Conservation (phyloP, 768 basidiomycete species). For the Holtermannia corniformis region DNA sequence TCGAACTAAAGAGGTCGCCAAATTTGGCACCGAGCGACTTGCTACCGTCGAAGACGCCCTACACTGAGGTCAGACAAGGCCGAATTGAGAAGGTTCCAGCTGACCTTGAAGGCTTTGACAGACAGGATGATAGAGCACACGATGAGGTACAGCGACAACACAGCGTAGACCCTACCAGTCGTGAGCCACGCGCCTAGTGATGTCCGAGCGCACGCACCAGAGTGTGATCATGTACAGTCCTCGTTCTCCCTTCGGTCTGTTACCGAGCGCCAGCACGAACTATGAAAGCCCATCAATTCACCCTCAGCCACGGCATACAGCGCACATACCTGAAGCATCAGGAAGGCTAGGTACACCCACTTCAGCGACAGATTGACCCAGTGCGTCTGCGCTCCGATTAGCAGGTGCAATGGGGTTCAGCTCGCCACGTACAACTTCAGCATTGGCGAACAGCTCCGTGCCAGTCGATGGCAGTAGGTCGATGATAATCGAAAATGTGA, state of each 20-base stretch:
- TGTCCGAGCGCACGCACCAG: constrained; percentile 8
- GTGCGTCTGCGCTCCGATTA: constrained; percentile 54
- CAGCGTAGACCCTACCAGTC: constrained; percentile 66
- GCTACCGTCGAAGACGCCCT: constrained; percentile 31
- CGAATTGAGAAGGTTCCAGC: constrained; percentile 22
- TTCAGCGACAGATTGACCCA: constrained; percentile 75
- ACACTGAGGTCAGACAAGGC: constrained; percentile 10
- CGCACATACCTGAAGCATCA: constrained; percentile 58
- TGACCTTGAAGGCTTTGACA: constrained; percentile 62
- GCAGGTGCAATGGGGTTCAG: background rate
- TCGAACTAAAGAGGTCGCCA: constrained; percentile 57
- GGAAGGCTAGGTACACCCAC: constrained; percentile 78
- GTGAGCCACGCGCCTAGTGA: no score
- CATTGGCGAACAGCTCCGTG: constrained; percentile 62
- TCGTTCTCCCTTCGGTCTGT: constrained; percentile 81
- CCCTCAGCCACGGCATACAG: background rate
- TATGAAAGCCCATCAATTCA: constrained; percentile 1
- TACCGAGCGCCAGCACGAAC: constrained; percentile 66
- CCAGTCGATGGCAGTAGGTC: constrained; percentile 53
- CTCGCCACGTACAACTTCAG: constrained; percentile 50
- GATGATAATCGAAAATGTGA: constrained; percentile 94
- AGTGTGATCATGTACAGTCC: constrained; percentile 28
- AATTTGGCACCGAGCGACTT: constrained; percentile 51
- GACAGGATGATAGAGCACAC: constrained; percentile 82
- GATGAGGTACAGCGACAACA: constrained; percentile 73